A percentile compares a stretch with the other conserved stretches of the same genome.
Evolutionary conservation across 2,329 filamentous ascomycete genomes (phyloP).

Genomic region (Aspergillus hortae): DNA sequence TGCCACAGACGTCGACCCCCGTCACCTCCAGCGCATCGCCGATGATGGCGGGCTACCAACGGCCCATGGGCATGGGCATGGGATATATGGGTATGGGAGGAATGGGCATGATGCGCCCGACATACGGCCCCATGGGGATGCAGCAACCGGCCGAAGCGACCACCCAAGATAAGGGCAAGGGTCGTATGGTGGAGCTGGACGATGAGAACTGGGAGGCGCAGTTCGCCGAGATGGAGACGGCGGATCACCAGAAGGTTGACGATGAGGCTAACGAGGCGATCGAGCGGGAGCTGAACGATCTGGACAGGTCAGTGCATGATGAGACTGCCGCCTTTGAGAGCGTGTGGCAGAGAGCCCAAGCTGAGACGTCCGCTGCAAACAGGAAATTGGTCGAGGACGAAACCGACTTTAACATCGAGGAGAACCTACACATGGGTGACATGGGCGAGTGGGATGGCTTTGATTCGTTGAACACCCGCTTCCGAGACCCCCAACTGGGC

Average conservation of each 20-base stretch:
- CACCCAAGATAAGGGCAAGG: conserved; percentile 77
- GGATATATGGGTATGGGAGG: not conserved
- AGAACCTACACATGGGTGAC: conserved; percentile 61
- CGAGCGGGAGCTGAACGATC: conserved; percentile 80
- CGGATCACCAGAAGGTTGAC: conserved; percentile 52
- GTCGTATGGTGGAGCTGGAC: conserved; percentile 79
- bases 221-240: conserved; percentile 78
- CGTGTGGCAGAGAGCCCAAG: conserved; percentile 53
- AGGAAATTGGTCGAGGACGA: conserved; percentile 65
- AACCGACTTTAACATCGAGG: conserved; percentile 49
- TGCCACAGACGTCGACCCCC: conserved; percentile 60
- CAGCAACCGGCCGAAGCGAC: conserved; percentile 41
- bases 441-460: conserved; percentile 77
- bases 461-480: conserved; percentile 64
- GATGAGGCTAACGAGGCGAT: conserved; percentile 68
- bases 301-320: conserved; percentile 72
- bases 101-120: conserved; percentile 51
- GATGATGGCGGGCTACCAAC: conserved; percentile 55
- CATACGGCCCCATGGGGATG: conserved; percentile 48
- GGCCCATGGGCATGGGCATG: conserved; percentile 30
- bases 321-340: conserved; percentile 86
- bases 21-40: conserved; percentile 51
- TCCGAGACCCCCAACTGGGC: conserved; percentile 74
- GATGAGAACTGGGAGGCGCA: conserved; percentile 95
- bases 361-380: conserved; percentile 39